Conservation (phyloP, 78 protist genomes). For the Cyanophora paradoxa region DNA sequence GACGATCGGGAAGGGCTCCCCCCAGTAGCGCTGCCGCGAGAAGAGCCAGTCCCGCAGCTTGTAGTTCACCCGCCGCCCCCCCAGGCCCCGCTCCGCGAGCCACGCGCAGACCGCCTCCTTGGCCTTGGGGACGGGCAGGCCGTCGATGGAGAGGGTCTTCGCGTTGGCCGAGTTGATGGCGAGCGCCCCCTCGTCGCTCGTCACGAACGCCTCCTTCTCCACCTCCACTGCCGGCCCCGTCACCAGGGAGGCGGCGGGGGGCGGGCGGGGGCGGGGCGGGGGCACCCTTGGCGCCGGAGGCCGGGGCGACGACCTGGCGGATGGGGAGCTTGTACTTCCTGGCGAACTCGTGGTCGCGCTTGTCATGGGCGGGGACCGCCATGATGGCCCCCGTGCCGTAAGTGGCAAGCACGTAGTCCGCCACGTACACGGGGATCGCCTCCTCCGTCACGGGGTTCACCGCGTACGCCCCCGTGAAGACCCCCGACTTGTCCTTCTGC, state of each 20-base stretch:
- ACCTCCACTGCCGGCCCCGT: no score
- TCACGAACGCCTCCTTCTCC: constrained; percentile 5
- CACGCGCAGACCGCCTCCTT: neutral
- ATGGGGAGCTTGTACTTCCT: constrained; percentile 32
- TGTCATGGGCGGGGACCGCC: constrained; percentile 89
- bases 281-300: no score
- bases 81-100: constrained; percentile 1
- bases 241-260: no score
- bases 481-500: constrained; percentile 18
- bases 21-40: constrained; percentile 89
- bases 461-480: constrained; percentile 1
- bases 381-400: constrained; percentile 55
- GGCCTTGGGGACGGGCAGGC: neutral
- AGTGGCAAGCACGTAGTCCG: constrained; percentile 57
- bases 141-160: neutral
- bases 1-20: constrained; percentile 84
- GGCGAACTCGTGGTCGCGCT: constrained; percentile 73
- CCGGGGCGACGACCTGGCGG: neutral
- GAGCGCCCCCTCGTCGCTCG: constrained; percentile 8
- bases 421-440: constrained; percentile 51
- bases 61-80: constrained; percentile 20
- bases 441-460: constrained; percentile 4
- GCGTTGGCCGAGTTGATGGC: constrained; percentile 16
- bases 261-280: no score
- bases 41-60: constrained; percentile 86